Base-by-base conservation (phyloP, 192 early-diverging fungal species). In the Nowakowskiella sp. region DNA sequence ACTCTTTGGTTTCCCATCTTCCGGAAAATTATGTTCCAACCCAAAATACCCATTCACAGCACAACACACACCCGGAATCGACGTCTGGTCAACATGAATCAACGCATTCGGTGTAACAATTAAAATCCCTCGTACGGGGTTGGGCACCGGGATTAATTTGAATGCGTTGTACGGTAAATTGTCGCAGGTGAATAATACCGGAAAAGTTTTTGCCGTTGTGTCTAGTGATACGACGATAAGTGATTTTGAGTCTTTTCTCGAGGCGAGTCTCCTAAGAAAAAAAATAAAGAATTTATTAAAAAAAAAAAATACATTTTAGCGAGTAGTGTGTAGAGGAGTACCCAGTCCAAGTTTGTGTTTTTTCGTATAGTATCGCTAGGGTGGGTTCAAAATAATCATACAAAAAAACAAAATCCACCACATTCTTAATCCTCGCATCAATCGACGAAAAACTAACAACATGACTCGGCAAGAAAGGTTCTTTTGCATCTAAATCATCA, bases 381-480 rank as follows among this genome's bases (percentile, higher is more conserved):
- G 91, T 94, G 3, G 95, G 95, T 61, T 92, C 91, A 42, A 89
- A 76, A 46, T 90, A 99, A 26, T 88, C 94, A 47, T 86, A 64
- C 28, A 99, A 74, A 53, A 99, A 99, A 1, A 68, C 80, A 77
- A 93, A 84, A 49, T 99, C 94, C 32, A 87, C 82, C 0, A 99
- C 77, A 42, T 87, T 85, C 44, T 82, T 74, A 49, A 95, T 78
- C 43, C 48, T 47, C 0, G 52, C 30, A 34, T 76, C 72, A 51
- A 79, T 66, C 1, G 58, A 62, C 1, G 60, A 57, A 3, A 60
- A 30, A 1, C 53, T 47, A 28, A 74, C 42, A 10, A 76, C 74
- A 52, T 58, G 74, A 47, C 60, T 65, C 4, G 67, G 70, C 25
- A 49, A 53, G 51, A 70, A 77, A 36, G 70, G 67, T 46, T 65